These are phyloP conservation scores for Dimocarpus longan DNA, from an alignment of 345 rosid genomes.

Conservation along the genomic window DNA sequence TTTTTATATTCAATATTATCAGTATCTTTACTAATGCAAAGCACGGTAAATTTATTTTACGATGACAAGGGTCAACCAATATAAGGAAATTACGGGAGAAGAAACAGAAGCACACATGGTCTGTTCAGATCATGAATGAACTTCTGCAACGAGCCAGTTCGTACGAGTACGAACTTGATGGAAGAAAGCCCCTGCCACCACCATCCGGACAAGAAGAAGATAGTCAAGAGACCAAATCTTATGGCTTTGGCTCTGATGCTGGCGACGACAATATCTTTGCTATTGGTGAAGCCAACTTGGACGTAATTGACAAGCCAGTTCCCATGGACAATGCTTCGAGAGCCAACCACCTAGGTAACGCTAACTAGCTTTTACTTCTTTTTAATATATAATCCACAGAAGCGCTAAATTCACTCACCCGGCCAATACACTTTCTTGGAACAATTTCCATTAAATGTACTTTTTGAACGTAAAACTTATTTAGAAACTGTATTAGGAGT, in stretches of 20 bases:
- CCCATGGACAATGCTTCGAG: too few species aligned
- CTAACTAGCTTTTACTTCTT: background rate
- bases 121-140: constrained; percentile 44
- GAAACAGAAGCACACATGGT: constrained; percentile 49
- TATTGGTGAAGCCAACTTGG: background rate
- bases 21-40: too few species aligned
- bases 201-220: background rate
- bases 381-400: background rate
- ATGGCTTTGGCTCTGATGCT: background rate
- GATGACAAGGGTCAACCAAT: constrained; percentile 31
- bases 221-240: background rate
- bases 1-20: background rate
- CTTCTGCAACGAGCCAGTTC: constrained; percentile 19
- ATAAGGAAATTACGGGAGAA: constrained; percentile 31
- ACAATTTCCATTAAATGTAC: too few species aligned
- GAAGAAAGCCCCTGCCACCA: constrained; percentile 8
- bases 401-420: too few species aligned
- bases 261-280: background rate
- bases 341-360: background rate
- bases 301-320: background rate
- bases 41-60: background rate
- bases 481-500: too few species aligned
- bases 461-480: too few species aligned
- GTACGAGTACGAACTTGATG: constrained; percentile 30
- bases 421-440: too few species aligned